Evolutionary conservation across 441 rosid species (phyloP).

Genomic region (Isatis lusitanica): DNA sequence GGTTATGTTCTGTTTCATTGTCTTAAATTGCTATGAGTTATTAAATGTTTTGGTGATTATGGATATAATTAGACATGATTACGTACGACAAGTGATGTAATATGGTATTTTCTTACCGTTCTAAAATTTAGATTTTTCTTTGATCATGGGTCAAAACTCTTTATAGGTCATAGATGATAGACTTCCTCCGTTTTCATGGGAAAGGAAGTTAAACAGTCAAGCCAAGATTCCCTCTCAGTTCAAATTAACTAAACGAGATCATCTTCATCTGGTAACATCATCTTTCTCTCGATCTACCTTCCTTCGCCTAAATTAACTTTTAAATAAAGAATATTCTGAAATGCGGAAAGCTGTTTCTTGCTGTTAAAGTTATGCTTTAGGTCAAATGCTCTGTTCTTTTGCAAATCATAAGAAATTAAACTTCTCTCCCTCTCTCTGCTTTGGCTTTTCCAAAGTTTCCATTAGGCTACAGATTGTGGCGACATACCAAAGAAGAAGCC

Average conservation of each 20-base stretch:
- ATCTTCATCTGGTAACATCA: constrained; percentile 57
- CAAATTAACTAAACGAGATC: constrained; percentile 48
- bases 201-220: constrained; percentile 51
- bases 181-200: constrained; percentile 72
- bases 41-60: constrained; percentile 3
- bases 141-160: constrained; percentile 9
- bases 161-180: constrained; percentile 51
- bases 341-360: constrained; percentile 15
- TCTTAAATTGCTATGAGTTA: neutral
- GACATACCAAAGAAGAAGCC: constrained; percentile 57
- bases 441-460: constrained; percentile 52
- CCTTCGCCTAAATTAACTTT: neutral
- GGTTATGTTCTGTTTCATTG: neutral
- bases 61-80: neutral
- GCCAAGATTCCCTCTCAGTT: constrained; percentile 47
- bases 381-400: constrained; percentile 28
- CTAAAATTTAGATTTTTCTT: neutral
- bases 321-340: neutral
- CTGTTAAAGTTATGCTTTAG: constrained; percentile 12
- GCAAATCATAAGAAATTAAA: neutral
- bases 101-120: neutral
- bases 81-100: neutral
- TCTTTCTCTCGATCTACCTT: neutral
- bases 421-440: constrained; percentile 15
- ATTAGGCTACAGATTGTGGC: constrained; percentile 64